Base-by-base conservation (phyloP, 2,329 filamentous ascomycete genomes). In the Colletotrichum siamense region DNA sequence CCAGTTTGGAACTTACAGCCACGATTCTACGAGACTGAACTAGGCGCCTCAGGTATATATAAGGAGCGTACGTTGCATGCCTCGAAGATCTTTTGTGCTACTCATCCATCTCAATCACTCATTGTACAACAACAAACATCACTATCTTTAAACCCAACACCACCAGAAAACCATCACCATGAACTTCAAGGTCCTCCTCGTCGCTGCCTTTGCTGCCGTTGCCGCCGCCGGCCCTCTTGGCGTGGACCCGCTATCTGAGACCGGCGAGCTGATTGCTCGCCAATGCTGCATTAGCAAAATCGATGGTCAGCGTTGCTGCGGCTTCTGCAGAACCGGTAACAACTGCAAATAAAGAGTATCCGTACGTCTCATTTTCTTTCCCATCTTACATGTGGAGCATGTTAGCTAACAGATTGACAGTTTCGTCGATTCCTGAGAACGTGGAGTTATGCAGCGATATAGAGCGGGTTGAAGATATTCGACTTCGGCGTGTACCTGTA, bases 271-370 rank as follows among this genome's bases (percentile, higher is more conserved):
- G 22, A 57, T 5, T 57, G 22, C 52, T 13, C 52, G 52, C 52
- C 52, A 57, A 57, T 57, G 52, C 15, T 57, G 52, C 52, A 57
- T 57, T 16, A 57, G 52, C 52, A 57, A 57, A 13, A 8, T 57
- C 52, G 22, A 57, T 1, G 52, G 52, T 0, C 52, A 57, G 52
- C 52, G 22, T 26, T 57, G 52, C 52, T 57, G 52, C 26, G 52
- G 52, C 52, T 57, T 57, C 52, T 57, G 52, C 52, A 24, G 52
- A 24, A 57, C 52, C 16, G 9, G 9, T 5, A 7, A 7, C 1
- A 18, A 9, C 7, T 57, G 52, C 26, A 15, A 18, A 16, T 57
- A 57, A 57, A 57, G 52, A 57, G 7, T 16, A 26, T 57, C 22
- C 22, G 52, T 57, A 9, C 16, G 52, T 26, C 5, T 5, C 3